Percentiles rank a stretch among this genome's conserved stretches.
phyloP scores from a whole-genome alignment of 192 early-diverging fungal species.

The Geosiphon pyriformis region DNA sequence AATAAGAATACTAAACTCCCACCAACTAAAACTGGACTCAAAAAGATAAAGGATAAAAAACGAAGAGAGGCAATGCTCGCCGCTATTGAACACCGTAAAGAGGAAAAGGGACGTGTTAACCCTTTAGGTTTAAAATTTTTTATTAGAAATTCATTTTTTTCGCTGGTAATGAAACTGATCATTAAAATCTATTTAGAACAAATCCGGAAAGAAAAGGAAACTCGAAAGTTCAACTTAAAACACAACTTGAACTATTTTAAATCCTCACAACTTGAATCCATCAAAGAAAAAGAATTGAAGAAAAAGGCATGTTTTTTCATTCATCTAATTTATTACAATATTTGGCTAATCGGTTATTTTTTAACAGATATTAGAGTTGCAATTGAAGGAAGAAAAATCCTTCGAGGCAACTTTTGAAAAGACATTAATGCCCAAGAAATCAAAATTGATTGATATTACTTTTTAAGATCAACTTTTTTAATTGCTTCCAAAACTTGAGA shows the following conservation, averaged over 20 bases:
- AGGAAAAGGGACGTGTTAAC: background rate
- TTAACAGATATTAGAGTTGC: background rate
- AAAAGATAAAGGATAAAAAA: background rate
- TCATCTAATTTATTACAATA: background rate
- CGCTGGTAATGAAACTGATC: too few species aligned
- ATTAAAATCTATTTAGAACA: background rate
- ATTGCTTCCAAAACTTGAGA: conserved; percentile 75
- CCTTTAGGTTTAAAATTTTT: background rate
- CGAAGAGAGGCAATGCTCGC: background rate
- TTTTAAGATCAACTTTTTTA: conserved; percentile 34
- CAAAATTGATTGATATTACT: background rate
- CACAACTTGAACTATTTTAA: background rate
- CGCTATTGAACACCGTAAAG: background rate
- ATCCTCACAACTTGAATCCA: background rate
- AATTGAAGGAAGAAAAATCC: background rate
- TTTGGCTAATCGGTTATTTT: background rate
- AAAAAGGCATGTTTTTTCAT: background rate
- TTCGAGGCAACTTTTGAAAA: too few species aligned
- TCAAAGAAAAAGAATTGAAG: background rate
- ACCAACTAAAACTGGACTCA: conserved; percentile 3
- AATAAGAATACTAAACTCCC: background rate
- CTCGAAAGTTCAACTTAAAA: background rate
- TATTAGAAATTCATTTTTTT: too few species aligned
- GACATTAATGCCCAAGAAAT: too few species aligned
- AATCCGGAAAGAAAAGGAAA: background rate